Base-by-base conservation (phyloP, 2,329 filamentous ascomycete species). In the Chaetomium globosum region DNA sequence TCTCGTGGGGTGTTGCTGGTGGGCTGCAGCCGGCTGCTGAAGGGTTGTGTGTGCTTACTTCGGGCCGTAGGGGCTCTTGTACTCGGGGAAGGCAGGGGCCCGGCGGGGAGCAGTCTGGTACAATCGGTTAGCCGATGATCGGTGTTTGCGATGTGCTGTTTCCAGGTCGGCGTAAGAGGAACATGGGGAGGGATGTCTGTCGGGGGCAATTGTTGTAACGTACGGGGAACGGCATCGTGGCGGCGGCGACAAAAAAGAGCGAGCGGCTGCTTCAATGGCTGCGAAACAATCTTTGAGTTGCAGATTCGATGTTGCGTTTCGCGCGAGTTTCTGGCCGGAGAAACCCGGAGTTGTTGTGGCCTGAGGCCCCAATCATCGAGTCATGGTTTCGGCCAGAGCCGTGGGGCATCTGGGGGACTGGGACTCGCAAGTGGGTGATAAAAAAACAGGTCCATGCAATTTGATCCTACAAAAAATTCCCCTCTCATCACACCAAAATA, bases 41-140 rank as follows among this genome's bases (percentile, higher is more conserved):
- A 61, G 26, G 31, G 33, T 30, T 56, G 52, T 52, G 36, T 54
- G 75, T 76, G 79, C 82, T 79, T 85, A 89, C 87, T 87, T 89
- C 61, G 87, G 87, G 75, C 85, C 87, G 76, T 86, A 88, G 71
- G 82, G 80, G 79, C 85, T 88, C 79, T 83, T 83, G 82, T 87
- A 89, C 67, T 76, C 70, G 55, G 77, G 75, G 68, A 71, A 75
- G 69, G 59, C 31, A 31, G 76, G 71, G 68, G 77, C 73, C 74
- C 77, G 76, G 77, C 77, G 79, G 75, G 79, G 71, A 73, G 79
- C 79, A 76, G 80, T 80, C 83, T 85, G 72, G 53, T 33, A 55
- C 61, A 67, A 66, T 72, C 67, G 73, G 65, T 79, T 71, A 80
- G 78, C 71, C 65, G 28, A 31, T 54, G 36, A n/a, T 55, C 51